phyloP scores from a whole-genome alignment of 495 filamentous ascomycete species.

The Penicillium pulvis region DNA sequence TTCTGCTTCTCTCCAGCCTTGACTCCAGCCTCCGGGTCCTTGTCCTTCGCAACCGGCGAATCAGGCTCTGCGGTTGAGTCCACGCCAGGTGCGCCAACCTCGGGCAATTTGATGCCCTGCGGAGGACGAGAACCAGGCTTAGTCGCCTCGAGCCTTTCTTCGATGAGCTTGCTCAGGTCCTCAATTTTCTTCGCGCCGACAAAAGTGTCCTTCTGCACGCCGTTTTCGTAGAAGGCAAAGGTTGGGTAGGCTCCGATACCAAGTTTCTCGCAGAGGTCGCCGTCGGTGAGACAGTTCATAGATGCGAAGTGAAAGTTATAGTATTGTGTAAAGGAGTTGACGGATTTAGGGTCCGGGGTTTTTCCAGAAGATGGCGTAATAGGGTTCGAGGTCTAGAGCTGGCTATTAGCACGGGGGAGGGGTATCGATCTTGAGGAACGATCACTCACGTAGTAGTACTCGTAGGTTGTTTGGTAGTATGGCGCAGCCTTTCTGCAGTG shows the following conservation, averaged over 20 bases:
- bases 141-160: slow-evolving; percentile 73
- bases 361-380: slow-evolving; percentile 46
- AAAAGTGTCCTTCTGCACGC: slow-evolving; percentile 61
- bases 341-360: slow-evolving; percentile 47
- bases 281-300: slow-evolving; percentile 81
- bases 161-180: slow-evolving; percentile 66
- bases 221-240: slow-evolving; percentile 82
- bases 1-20: slow-evolving; percentile 51
- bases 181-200: slow-evolving; percentile 63
- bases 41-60: slow-evolving; percentile 49
- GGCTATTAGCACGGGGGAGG: neutral
- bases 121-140: slow-evolving; percentile 76
- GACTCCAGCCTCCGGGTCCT: slow-evolving; percentile 44
- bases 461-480: slow-evolving; percentile 88
- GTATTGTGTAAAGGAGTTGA: slow-evolving; percentile 67
- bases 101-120: slow-evolving; percentile 61
- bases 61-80: slow-evolving; percentile 54
- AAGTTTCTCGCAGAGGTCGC: slow-evolving; percentile 69
- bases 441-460: slow-evolving; percentile 76
- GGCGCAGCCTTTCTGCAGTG: slow-evolving; percentile 84
- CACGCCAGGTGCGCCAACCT: slow-evolving; percentile 52
- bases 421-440: neutral
- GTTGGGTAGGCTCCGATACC: slow-evolving; percentile 69
- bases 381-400: slow-evolving; percentile 70
- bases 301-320: slow-evolving; percentile 90